A percentile compares a stretch with the other conserved stretches of the same genome.
These are phyloP conservation scores for Acacia pycnantha DNA, from an alignment of 331 rosid species.

Conservation along the genomic window DNA sequence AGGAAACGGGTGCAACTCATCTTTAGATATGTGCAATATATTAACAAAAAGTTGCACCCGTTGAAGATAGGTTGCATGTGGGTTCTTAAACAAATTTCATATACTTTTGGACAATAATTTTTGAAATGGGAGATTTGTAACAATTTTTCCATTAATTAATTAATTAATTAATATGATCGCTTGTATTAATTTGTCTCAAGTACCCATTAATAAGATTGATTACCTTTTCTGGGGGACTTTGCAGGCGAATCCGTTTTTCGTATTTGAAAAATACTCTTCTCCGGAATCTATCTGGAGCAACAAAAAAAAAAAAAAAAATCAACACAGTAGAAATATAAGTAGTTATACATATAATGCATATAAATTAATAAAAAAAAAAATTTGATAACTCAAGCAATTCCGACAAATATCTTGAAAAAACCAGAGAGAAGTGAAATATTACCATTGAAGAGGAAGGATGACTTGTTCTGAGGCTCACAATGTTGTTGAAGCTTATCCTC, in stretches of 20 bases:
- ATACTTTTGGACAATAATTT: too few relatives aligned
- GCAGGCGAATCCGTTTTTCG: slow-evolving; percentile 63
- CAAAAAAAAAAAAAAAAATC: too few relatives aligned
- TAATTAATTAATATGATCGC: not conserved
- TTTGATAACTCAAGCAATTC: not conserved
- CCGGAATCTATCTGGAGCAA: slow-evolving; percentile 53
- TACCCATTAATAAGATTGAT: not conserved
- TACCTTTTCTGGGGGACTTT: slow-evolving; percentile 78
- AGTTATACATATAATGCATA: not conserved
- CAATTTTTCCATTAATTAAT: not conserved
- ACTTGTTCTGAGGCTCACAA: slow-evolving; percentile 12
- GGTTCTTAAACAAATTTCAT: too few relatives aligned
- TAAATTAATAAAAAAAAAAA: not conserved
- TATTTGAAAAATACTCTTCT: slow-evolving; percentile 68
- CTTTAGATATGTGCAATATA: too few relatives aligned
- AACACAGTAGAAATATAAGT: not conserved
- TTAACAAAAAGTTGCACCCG: too few relatives aligned
- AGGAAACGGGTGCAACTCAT: too few relatives aligned
- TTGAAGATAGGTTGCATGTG: too few relatives aligned
- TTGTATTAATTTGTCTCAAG: not conserved
- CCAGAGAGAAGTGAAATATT: not conserved
- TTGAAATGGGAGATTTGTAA: not conserved
- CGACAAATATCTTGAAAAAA: not conserved
- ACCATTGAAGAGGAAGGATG: slow-evolving; percentile 59
- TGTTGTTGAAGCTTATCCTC: slow-evolving; percentile 34